Evolutionary conservation across 192 early-diverging fungal genomes (phyloP).

Genomic region (Helicostylum pulchrum): DNA sequence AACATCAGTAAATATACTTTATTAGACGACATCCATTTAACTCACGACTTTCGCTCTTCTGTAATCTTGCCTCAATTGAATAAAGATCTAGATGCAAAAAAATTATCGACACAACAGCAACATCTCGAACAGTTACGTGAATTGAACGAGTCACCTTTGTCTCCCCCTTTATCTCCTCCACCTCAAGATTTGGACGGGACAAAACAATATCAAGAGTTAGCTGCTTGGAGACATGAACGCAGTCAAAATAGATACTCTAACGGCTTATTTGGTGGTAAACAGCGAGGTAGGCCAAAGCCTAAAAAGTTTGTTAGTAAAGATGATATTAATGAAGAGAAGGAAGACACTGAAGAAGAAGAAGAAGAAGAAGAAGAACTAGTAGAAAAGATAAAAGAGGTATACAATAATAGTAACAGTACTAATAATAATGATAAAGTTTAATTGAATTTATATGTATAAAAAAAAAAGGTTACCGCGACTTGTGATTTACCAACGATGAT

Average conservation of each 20-base stretch:
- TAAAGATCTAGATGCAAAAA: background rate
- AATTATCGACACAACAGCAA: conserved; percentile 4
- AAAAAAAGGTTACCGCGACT: background rate
- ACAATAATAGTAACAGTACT: background rate
- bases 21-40: conserved; percentile 15
- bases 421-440: background rate
- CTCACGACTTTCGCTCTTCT: conserved; percentile 18
- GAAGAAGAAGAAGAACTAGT: background rate
- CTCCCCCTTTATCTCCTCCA: conserved; percentile 1
- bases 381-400: background rate
- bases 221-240: conserved; percentile 20
- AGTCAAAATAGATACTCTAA: conserved; percentile 25
- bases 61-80: conserved; percentile 15
- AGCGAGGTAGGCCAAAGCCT: conserved; percentile 17
- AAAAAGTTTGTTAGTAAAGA: conserved; percentile 7
- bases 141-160: background rate
- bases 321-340: background rate
- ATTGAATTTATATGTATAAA: background rate
- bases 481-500: background rate
- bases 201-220: conserved; percentile 23
- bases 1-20: background rate
- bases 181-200: background rate
- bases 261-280: conserved; percentile 27
- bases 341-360: conserved; percentile 4
- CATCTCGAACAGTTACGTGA: background rate